Evolutionary conservation across 768 basidiomycete genomes (phyloP).

Genomic region (Lentinula detonsa): DNA sequence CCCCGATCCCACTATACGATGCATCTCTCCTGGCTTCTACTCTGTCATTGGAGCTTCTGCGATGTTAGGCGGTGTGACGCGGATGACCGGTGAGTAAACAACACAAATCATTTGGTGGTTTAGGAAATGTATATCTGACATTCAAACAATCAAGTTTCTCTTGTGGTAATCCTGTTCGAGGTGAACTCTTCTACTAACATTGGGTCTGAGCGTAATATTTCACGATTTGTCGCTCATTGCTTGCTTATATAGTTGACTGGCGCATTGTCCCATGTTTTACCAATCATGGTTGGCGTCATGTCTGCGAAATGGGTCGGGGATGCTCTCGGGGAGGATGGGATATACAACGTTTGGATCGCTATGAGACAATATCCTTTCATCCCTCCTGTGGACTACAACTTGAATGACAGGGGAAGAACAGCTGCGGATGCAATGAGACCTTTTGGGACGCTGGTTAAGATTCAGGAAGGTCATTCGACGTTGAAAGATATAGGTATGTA

Average conservation of each 20-base stretch:
- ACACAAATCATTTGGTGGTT: background rate
- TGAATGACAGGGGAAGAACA: conserved; percentile 58
- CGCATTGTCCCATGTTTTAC: conserved; percentile 73
- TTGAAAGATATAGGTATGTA: conserved; percentile 42
- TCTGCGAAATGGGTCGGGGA: conserved; percentile 74
- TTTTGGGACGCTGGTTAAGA: conserved; percentile 39
- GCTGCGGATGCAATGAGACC: conserved; percentile 59
- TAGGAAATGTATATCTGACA: background rate
- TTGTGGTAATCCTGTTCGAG: conserved; percentile 76
- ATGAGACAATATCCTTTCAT: conserved; percentile 70
- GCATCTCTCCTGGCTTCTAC: conserved; percentile 73
- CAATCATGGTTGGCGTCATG: conserved; percentile 79
- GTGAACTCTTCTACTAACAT: conserved; percentile 21
- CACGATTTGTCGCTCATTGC: background rate
- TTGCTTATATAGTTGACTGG: conserved; percentile 52
- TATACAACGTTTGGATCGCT: conserved; percentile 69
- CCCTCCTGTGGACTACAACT: conserved; percentile 55
- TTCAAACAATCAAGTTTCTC: conserved; percentile 42
- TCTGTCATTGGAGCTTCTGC: conserved; percentile 73
- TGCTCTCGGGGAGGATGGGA: conserved; percentile 61
- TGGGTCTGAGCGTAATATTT: background rate
- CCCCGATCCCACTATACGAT: conserved; percentile 60
- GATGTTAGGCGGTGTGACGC: conserved; percentile 70
- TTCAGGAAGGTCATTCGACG: conserved; percentile 43
- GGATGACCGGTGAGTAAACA: conserved; percentile 59